These are phyloP conservation scores for Aspergillus latus DNA, from an alignment of 2,329 filamentous ascomycete species.

Conservation along the genomic window DNA sequence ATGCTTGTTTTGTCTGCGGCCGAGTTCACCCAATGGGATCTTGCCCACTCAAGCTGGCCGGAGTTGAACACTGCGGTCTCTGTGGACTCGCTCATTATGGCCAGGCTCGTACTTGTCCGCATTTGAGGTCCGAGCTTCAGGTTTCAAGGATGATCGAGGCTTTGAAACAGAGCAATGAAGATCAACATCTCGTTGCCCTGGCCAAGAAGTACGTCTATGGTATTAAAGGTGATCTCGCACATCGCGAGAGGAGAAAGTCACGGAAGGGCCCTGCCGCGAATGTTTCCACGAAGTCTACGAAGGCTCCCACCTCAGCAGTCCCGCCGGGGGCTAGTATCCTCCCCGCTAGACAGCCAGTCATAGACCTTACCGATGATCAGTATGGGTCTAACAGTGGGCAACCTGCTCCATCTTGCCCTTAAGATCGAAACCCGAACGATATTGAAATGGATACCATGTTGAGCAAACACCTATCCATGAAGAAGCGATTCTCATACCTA, in stretches of 20 bases:
- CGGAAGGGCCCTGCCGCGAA: constrained; percentile 18
- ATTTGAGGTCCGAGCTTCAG: constrained; percentile 62
- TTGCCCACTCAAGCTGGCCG: constrained; percentile 61
- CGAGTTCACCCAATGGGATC: constrained; percentile 56
- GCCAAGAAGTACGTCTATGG: constrained; percentile 59
- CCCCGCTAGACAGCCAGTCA: neutral
- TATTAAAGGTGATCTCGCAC: constrained; percentile 56
- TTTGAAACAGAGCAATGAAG: constrained; percentile 59
- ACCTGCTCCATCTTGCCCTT: neutral
- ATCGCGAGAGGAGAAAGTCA: constrained; percentile 46
- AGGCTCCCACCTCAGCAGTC: neutral
- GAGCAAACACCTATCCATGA: neutral
- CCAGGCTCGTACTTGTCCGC: constrained; percentile 57
- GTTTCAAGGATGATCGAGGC: constrained; percentile 65
- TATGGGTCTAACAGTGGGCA: neutral
- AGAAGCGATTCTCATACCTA: neutral
- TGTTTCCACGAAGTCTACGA: neutral
- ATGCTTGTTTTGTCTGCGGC: constrained; percentile 55
- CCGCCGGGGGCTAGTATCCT: neutral
- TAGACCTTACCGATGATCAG: constrained; percentile 10
- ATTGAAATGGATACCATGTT: neutral
- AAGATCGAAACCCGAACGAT: neutral
- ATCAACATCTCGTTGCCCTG: constrained; percentile 51
- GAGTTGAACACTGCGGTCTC: constrained; percentile 62
- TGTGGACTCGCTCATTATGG: constrained; percentile 65